Conservation (phyloP, 2,329 filamentous ascomycete genomes). For the Phyllosticta ampelicida region DNA sequence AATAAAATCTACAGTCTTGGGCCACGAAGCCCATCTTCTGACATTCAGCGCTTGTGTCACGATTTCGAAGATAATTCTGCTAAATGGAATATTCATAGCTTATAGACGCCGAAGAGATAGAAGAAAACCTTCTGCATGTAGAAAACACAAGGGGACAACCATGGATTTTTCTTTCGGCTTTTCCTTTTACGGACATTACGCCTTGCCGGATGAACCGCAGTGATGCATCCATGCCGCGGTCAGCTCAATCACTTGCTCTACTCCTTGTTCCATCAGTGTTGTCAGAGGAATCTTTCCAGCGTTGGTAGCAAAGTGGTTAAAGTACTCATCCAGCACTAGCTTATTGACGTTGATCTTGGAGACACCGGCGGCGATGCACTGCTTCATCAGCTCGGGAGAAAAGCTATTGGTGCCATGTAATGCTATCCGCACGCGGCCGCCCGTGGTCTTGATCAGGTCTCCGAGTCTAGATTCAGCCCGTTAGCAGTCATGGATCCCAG, state of each 20-base stretch:
- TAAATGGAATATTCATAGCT: background rate
- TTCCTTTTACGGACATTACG: conserved; percentile 14
- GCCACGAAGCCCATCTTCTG: background rate
- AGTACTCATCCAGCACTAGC: conserved; percentile 37
- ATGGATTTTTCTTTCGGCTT: background rate
- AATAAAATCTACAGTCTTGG: background rate
- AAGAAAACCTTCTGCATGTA: background rate
- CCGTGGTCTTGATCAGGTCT: conserved; percentile 14
- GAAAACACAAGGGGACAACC: too few relatives aligned
- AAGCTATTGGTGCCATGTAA: conserved; percentile 50
- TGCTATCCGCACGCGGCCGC: conserved; percentile 37
- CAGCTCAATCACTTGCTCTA: conserved; percentile 29
- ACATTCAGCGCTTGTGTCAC: background rate
- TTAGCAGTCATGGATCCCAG: background rate
- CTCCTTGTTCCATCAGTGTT: conserved; percentile 37
- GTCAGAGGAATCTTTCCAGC: conserved; percentile 27
- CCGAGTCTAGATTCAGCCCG: conserved; percentile 22
- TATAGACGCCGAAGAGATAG: background rate
- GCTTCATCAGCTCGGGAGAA: conserved; percentile 37
- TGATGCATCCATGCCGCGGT: conserved; percentile 40
- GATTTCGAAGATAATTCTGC: background rate
- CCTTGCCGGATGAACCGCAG: conserved; percentile 36
- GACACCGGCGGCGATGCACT: conserved; percentile 43
- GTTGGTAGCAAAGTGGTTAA: conserved; percentile 31
- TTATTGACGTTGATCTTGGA: conserved; percentile 50